Percentiles rank a stretch among this genome's conserved stretches.
phyloP scores from a whole-genome alignment of 2,329 filamentous ascomycete genomes.

The Xylariomycetidae sp. region DNA sequence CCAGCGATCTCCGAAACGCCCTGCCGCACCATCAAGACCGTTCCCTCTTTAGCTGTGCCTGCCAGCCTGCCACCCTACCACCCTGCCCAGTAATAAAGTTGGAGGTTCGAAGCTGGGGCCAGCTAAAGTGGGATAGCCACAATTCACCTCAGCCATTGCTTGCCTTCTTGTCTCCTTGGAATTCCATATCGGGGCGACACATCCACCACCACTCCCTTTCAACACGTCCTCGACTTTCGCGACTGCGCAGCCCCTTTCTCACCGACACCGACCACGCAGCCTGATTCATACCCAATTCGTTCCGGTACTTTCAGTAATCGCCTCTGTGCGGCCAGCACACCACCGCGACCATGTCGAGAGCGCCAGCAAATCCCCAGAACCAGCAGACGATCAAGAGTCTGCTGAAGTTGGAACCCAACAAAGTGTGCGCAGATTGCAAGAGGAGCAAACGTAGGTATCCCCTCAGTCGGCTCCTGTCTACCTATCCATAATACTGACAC shows the following conservation, averaged over 20 bases:
- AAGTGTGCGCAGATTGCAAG: constrained; percentile 97
- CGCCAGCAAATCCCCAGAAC: constrained; percentile 77
- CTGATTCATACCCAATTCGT: neutral
- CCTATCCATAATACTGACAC: no score
- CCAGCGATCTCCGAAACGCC: constrained; percentile 5
- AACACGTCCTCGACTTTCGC: constrained; percentile 2
- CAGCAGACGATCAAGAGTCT: constrained; percentile 89
- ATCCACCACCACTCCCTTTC: constrained; percentile 5
- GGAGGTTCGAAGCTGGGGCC: no score
- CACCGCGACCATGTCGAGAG: constrained; percentile 67
- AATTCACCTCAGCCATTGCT: constrained; percentile 3
- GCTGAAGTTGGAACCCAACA: constrained; percentile 91
- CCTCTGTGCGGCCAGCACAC: constrained; percentile 1
- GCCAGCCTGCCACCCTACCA: neutral
- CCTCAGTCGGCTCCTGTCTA: neutral
- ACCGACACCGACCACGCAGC: neutral
- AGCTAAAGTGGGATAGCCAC: constrained; percentile 1
- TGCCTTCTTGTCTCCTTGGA: constrained; percentile 6
- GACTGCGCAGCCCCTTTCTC: constrained; percentile 3
- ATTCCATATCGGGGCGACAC: constrained; percentile 3
- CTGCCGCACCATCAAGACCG: neutral
- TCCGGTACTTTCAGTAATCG: neutral
- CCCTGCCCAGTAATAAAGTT: no score
- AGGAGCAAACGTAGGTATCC: constrained; percentile 80
- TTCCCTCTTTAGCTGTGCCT: neutral